Conservation (phyloP, 805 yeast genomes). For the Clavispora phyllophila region DNA sequence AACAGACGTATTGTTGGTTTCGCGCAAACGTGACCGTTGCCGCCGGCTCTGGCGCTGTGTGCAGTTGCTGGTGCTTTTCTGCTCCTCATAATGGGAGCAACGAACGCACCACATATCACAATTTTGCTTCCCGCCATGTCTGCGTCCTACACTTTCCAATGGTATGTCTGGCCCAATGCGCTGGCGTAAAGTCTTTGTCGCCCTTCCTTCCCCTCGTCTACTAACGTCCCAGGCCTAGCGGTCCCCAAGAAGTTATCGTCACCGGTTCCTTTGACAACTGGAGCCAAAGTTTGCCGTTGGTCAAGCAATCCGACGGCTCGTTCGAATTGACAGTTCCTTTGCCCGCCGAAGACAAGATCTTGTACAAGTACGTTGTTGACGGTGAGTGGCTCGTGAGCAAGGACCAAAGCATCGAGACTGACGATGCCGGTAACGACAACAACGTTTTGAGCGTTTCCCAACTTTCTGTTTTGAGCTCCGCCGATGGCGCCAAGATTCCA, state of each 20-base stretch:
- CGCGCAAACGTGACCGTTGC: not conserved
- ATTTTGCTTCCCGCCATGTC: slow-evolving; percentile 20
- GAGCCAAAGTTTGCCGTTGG: slow-evolving; percentile 55
- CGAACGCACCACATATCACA: not conserved
- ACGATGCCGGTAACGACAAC: slow-evolving; percentile 48
- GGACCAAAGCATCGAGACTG: slow-evolving; percentile 38
- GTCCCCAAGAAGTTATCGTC: slow-evolving; percentile 51
- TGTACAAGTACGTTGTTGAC: slow-evolving; percentile 64
- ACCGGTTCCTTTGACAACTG: slow-evolving; percentile 55
- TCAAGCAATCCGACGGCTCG: slow-evolving; percentile 56
- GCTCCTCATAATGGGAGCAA: not conserved
- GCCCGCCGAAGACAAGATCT: slow-evolving; percentile 36
- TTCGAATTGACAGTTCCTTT: slow-evolving; percentile 58
- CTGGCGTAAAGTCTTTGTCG: not conserved
- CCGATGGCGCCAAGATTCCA: slow-evolving; percentile 12
- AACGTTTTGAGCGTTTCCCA: slow-evolving; percentile 41
- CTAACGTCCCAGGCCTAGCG: slow-evolving; percentile 39
- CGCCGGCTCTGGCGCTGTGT: not conserved
- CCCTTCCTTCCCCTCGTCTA: slow-evolving; percentile 2
- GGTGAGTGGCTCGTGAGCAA: slow-evolving; percentile 54
- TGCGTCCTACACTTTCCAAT: slow-evolving; percentile 32
- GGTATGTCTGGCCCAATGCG: slow-evolving; percentile 24
- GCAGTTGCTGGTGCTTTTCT: not conserved
- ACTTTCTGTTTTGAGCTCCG: slow-evolving; percentile 15
- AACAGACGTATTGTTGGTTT: not conserved